Conservation (phyloP, 352 stramenopile genomes). For the Thraustochytrium striatum region DNA sequence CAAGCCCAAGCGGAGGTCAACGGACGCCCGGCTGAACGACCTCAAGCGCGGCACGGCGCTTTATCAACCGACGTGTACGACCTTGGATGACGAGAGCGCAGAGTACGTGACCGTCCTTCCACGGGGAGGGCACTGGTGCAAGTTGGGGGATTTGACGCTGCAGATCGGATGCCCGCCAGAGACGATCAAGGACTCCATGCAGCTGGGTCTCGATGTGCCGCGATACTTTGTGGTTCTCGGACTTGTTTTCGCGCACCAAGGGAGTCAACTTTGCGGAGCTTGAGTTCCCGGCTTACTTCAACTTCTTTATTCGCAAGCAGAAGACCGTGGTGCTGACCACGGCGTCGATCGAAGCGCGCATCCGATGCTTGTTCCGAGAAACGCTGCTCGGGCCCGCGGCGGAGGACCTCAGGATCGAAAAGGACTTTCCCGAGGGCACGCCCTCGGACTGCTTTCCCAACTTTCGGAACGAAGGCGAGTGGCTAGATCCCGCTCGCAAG, state of each 20-base stretch:
- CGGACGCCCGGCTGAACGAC: background rate
- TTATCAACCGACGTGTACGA: background rate
- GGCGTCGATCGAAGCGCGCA: slow-evolving; percentile 66
- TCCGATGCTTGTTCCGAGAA: slow-evolving; percentile 73
- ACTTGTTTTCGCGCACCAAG: slow-evolving; percentile 74
- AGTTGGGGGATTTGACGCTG: slow-evolving; percentile 48
- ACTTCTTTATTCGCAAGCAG: slow-evolving; percentile 73
- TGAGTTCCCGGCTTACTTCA: slow-evolving; percentile 75
- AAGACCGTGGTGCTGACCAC: slow-evolving; percentile 74
- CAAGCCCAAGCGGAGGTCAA: background rate
- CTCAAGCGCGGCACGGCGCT: background rate
- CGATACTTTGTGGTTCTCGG: slow-evolving; percentile 73
- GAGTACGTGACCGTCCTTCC: slow-evolving; percentile 7
- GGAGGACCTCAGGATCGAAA: slow-evolving; percentile 58
- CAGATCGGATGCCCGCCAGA: slow-evolving; percentile 74
- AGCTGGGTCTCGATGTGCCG: slow-evolving; percentile 69
- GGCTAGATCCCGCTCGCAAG: slow-evolving; percentile 74
- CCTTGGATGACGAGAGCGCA: background rate
- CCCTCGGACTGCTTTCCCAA: slow-evolving; percentile 60
- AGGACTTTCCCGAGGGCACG: slow-evolving; percentile 57
- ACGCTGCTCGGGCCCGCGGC: slow-evolving; percentile 68
- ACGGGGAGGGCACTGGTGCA: slow-evolving; percentile 28
- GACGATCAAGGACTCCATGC: slow-evolving; percentile 79
- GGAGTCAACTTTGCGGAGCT: slow-evolving; percentile 76
- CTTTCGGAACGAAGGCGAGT: slow-evolving; percentile 67